Conservation (phyloP, 495 filamentous ascomycete genomes). For the Evansstolkia leycettana region DNA sequence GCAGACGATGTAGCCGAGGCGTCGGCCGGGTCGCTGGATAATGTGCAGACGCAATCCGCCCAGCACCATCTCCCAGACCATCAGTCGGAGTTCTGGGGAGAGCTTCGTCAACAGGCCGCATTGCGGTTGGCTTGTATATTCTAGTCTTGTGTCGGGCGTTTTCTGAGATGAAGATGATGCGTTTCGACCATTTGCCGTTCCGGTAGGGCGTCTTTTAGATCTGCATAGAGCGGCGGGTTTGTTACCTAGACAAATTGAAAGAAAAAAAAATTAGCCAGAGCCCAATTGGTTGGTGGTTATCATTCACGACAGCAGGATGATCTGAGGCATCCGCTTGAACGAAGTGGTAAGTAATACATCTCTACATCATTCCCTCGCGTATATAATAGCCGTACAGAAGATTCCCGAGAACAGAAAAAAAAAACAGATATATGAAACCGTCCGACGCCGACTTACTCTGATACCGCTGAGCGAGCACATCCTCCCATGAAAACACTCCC, state of each 20-base stretch:
- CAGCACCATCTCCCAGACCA: constrained; percentile 33
- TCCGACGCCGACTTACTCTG: constrained; percentile 21
- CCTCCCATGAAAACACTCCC: constrained; percentile 36
- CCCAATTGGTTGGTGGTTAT: no score
- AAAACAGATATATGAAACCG: no score
- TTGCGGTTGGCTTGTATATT: constrained; percentile 14
- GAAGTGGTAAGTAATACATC: no score
- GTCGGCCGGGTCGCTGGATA: constrained; percentile 21
- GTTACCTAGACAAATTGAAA: constrained; percentile 23
- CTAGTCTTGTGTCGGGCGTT: constrained; percentile 4
- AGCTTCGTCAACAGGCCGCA: constrained; percentile 27
- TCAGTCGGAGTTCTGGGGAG: constrained; percentile 30
- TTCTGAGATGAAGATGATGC: neutral
- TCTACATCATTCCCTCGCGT: no score
- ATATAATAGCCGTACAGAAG: neutral
- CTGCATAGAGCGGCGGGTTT: constrained; percentile 20
- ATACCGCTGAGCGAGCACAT: constrained; percentile 33
- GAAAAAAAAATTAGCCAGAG: no score
- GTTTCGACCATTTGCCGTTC: no score
- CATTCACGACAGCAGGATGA: no score
- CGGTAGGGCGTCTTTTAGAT: neutral
- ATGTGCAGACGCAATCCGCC: constrained; percentile 27
- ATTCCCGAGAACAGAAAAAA: no score
- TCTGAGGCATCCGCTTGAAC: no score
- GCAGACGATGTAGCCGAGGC: constrained; percentile 29